phyloP scores from a whole-genome alignment of 2,329 filamentous ascomycete species.

The Fusarium nanum region DNA sequence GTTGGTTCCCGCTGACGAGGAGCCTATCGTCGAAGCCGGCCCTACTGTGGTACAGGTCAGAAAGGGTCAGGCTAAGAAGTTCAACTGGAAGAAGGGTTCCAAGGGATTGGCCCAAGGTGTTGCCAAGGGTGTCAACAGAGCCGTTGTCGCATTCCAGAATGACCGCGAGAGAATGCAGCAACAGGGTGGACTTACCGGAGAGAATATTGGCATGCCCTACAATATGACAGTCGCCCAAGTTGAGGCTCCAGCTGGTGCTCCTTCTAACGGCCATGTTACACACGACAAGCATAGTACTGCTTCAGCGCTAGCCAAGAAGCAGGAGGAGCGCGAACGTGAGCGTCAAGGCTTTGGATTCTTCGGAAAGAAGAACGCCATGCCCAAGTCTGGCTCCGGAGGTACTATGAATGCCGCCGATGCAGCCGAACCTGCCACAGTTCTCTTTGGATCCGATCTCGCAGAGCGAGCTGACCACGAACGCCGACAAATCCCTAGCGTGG shows the following conservation, averaged over 20 bases:
- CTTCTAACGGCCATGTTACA: conserved; percentile 47
- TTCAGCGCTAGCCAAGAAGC: conserved; percentile 37
- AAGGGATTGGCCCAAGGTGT: conserved; percentile 95
- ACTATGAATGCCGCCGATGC: conserved; percentile 56
- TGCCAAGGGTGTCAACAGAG: conserved; percentile 92
- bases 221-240: conserved; percentile 72
- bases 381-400: conserved; percentile 62
- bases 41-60: conserved; percentile 96
- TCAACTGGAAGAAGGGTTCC: conserved; percentile 98
- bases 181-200: conserved; percentile 65
- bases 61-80: conserved; percentile 94
- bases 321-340: conserved; percentile 50
- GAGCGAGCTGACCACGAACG: conserved; percentile 90
- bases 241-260: conserved; percentile 56
- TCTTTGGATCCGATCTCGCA: conserved; percentile 91
- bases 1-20: conserved; percentile 72
- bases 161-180: conserved; percentile 67
- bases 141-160: conserved; percentile 79
- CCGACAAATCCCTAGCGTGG: conserved; percentile 87
- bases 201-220: conserved; percentile 77
- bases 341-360: conserved; percentile 80
- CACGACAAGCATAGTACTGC: conserved; percentile 36
- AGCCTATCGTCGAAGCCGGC: conserved; percentile 74
- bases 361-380: conserved; percentile 64
- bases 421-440: conserved; percentile 66